Conservation (phyloP, 2,329 filamentous ascomycete genomes). For the Dothistroma septosporum region DNA sequence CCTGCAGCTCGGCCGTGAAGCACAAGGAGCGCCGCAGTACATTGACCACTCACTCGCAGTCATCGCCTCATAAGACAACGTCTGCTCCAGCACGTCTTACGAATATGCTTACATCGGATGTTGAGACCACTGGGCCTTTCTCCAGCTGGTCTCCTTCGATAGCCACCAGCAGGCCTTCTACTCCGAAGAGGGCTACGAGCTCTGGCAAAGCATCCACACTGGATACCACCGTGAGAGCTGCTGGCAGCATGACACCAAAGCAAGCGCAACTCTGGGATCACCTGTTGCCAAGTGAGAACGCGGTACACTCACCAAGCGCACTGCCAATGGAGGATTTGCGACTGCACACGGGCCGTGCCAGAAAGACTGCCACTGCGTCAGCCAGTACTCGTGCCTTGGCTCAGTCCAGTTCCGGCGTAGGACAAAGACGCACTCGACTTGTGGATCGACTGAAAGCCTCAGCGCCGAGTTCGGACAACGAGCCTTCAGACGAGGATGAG, state of each 20-base stretch:
- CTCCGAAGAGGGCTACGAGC: conserved; percentile 17
- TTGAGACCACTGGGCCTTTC: conserved; percentile 20
- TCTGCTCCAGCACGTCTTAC: conserved; percentile 31
- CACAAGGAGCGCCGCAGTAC: conserved; percentile 13
- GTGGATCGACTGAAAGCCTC: conserved; percentile 35
- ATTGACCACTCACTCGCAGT: conserved; percentile 11
- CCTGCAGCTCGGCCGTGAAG: neutral
- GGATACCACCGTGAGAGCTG: conserved; percentile 13
- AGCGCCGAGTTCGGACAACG: conserved; percentile 23
- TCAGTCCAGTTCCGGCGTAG: conserved; percentile 27
- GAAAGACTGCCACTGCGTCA: neutral
- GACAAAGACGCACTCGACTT: conserved; percentile 23
- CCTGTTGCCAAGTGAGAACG: conserved; percentile 23
- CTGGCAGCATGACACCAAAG: conserved; percentile 28
- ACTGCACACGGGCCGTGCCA: conserved; percentile 15
- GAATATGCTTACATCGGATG: conserved; percentile 29
- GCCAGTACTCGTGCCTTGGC: conserved; percentile 9
- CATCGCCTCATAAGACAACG: conserved; percentile 23
- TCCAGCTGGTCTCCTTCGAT: conserved; percentile 18
- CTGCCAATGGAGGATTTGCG: conserved; percentile 25
- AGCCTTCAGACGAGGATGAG: conserved; percentile 18
- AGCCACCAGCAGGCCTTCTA: conserved; percentile 19
- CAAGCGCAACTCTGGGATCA: conserved; percentile 32
- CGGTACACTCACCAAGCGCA: conserved; percentile 23
- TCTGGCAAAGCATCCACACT: conserved; percentile 11